Evolutionary conservation across 1,284 basidiomycete genomes (phyloP).

Genomic region (Mycosarcoma mackinlayi): DNA sequence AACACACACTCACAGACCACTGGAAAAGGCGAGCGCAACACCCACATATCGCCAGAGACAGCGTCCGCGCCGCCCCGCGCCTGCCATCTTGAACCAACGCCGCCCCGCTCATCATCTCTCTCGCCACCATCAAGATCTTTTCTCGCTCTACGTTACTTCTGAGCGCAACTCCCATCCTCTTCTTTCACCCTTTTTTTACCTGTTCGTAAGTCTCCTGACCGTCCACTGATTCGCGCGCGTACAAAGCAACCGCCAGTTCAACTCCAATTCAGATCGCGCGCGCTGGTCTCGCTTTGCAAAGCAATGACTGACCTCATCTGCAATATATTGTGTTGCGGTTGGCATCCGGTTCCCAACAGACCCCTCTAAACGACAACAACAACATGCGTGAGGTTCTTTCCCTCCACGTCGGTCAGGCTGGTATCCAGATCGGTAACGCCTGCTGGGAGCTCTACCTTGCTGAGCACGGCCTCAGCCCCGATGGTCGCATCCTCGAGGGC

Average conservation of each 20-base stretch:
- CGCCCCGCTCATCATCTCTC: slow-evolving; percentile 17
- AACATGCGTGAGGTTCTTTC: slow-evolving; percentile 79
- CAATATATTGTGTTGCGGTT: not conserved
- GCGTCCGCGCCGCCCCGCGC: not conserved
- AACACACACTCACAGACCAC: not conserved
- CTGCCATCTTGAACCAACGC: not conserved
- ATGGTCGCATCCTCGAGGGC: slow-evolving; percentile 71
- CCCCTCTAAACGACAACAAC: slow-evolving; percentile 13
- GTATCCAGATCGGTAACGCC: slow-evolving; percentile 77
- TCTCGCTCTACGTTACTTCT: slow-evolving; percentile 65
- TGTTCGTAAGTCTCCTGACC: slow-evolving; percentile 29
- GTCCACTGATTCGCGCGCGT: too few relatives aligned
- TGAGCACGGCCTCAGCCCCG: slow-evolving; percentile 85
- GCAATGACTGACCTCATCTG: slow-evolving; percentile 3
- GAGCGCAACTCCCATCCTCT: slow-evolving; percentile 39
- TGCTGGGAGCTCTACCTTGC: slow-evolving; percentile 93
- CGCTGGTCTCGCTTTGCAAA: not conserved
- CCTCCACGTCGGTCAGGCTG: slow-evolving; percentile 92
- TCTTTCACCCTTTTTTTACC: slow-evolving; percentile 5
- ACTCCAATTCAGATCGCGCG: not conserved
- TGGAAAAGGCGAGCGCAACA: not conserved
- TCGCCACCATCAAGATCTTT: slow-evolving; percentile 41
- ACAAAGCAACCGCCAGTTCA: too few relatives aligned
- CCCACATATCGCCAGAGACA: too few relatives aligned
- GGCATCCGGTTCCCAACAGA: not conserved